Percentiles rank a stretch among this genome's conserved stretches.
These are phyloP conservation scores for Poterioochromonas sp. DNA, from an alignment of 352 stramenopile genomes.

Conservation along the genomic window DNA sequence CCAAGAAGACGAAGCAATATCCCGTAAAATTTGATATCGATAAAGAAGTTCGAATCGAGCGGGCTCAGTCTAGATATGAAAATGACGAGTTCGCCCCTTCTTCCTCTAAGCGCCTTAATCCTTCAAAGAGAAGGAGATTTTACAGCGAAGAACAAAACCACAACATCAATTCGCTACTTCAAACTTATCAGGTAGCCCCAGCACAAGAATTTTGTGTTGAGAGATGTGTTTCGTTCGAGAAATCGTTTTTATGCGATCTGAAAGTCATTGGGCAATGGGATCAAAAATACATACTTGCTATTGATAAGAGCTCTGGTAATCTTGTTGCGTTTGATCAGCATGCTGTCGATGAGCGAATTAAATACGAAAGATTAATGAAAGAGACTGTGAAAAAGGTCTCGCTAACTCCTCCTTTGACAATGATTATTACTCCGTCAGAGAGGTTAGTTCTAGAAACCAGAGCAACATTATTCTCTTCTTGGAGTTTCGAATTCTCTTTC, in stretches of 20 bases:
- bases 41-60: no score
- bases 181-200: neutral
- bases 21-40: no score
- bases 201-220: neutral
- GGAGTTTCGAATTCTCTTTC: neutral
- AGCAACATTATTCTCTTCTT: neutral
- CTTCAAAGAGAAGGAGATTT: neutral
- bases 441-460: neutral
- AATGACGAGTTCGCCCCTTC: neutral
- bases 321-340: neutral
- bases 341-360: constrained; percentile 1
- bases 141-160: neutral
- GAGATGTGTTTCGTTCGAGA: neutral
- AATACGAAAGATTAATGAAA: neutral
- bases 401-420: neutral
- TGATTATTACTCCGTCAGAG: neutral
- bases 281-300: neutral
- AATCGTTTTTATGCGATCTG: neutral
- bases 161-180: neutral
- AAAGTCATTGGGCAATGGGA: neutral
- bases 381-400: neutral
- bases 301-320: neutral
- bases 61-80: neutral
- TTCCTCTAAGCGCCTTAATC: neutral
- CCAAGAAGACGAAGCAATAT: no score